Conservation (phyloP, 139 green algal species). For the Chlamydomonas sphaeroides region DNA sequence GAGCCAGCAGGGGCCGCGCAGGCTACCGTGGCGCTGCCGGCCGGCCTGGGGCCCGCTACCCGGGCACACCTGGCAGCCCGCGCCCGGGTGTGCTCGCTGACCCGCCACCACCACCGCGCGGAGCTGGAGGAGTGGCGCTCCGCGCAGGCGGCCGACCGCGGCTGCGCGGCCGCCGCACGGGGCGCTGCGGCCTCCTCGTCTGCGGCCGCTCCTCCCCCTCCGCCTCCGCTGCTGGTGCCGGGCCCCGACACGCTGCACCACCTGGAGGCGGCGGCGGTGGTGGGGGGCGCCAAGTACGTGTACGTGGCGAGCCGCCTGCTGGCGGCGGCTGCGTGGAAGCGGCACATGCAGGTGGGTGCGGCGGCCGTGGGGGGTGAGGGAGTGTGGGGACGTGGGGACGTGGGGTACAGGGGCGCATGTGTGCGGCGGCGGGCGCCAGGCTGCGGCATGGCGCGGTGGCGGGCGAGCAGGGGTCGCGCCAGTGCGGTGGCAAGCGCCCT, state of each 20-base stretch:
- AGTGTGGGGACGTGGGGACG: not conserved
- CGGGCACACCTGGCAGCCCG: not conserved
- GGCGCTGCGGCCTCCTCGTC: too few species aligned
- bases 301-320: constrained; percentile 19
- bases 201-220: not conserved
- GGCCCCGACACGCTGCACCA: constrained; percentile 11
- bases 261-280: constrained; percentile 26
- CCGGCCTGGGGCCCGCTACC: not conserved
- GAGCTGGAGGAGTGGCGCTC: too few species aligned
- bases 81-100: constrained; percentile 5
- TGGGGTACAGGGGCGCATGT: too few species aligned
- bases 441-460: too few species aligned
- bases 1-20: too few species aligned
- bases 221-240: constrained; percentile 23
- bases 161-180: too few species aligned
- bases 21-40: too few species aligned
- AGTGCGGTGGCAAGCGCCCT: too few species aligned
- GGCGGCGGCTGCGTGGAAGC: constrained; percentile 19
- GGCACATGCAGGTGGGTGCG: constrained; percentile 12
- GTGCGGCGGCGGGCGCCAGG: not conserved
- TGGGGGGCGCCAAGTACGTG: constrained; percentile 25
- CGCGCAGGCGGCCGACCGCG: too few species aligned
- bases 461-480: too few species aligned
- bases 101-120: not conserved
- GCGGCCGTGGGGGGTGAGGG: not conserved